Evolutionary conservation across 306 rosid species (phyloP).

Genomic region (Lathyrus sativus): DNA sequence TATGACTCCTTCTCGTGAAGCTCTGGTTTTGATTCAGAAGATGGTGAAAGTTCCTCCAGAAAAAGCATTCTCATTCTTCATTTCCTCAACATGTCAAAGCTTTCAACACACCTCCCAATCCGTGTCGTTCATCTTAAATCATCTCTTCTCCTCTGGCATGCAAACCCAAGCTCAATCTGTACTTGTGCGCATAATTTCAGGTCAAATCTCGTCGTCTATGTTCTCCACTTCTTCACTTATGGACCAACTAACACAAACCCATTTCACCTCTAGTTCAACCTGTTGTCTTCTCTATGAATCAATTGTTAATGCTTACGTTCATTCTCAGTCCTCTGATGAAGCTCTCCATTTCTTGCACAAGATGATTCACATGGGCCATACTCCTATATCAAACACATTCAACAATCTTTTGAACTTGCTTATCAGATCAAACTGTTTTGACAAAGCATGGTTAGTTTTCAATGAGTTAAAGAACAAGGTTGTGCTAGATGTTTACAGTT

Average conservation of each 20-base stretch:
- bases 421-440: constrained; percentile 46
- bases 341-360: constrained; percentile 54
- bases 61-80: constrained; percentile 57
- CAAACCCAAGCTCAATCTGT: constrained; percentile 54
- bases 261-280: constrained; percentile 27
- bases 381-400: constrained; percentile 56
- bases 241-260: constrained; percentile 46
- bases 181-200: constrained; percentile 54
- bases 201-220: constrained; percentile 42
- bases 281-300: constrained; percentile 45
- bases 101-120: constrained; percentile 56
- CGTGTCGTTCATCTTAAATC: constrained; percentile 49
- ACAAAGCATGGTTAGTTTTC: constrained; percentile 60
- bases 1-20: constrained; percentile 47
- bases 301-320: constrained; percentile 57
- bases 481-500: constrained; percentile 59
- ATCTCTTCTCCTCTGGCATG: constrained; percentile 51
- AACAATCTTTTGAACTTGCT: constrained; percentile 59
- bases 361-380: constrained; percentile 50
- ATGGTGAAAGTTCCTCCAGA: constrained; percentile 65
- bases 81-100: constrained; percentile 42
- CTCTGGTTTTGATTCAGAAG: constrained; percentile 56
- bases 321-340: constrained; percentile 51
- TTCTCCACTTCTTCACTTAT: constrained; percentile 55
- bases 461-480: constrained; percentile 42